A percentile compares a stretch with the other conserved stretches of the same genome.
phyloP scores from a whole-genome alignment of 768 basidiomycete genomes.

The Boletus rubescentipes region DNA sequence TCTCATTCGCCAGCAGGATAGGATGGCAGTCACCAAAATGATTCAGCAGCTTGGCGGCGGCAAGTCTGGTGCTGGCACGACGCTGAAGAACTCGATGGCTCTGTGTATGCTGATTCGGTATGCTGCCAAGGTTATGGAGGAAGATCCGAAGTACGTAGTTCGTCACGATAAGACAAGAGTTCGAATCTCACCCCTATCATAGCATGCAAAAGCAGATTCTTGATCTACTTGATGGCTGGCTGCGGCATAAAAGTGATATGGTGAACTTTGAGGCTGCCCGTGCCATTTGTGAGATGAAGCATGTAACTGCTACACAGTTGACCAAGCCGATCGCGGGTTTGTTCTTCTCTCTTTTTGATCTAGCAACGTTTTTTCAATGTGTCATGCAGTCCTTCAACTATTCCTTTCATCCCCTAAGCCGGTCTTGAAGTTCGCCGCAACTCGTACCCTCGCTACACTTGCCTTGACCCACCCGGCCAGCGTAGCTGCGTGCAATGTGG shows the following conservation, averaged over 20 bases:
- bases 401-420: slow-evolving; percentile 96
- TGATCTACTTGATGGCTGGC: slow-evolving; percentile 90
- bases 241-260: slow-evolving; percentile 99
- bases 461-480: slow-evolving; percentile 82
- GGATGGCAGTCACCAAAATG: slow-evolving; percentile 99
- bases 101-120: slow-evolving; percentile 98
- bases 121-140: slow-evolving; percentile 98
- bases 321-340: slow-evolving; percentile 86
- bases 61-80: slow-evolving; percentile 78
- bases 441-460: slow-evolving; percentile 89
- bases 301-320: slow-evolving; percentile 73
- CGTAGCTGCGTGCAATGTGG: slow-evolving; percentile 92
- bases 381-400: slow-evolving; percentile 74
- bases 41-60: slow-evolving; percentile 95
- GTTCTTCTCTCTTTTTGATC: slow-evolving; percentile 20
- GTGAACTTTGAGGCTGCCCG: slow-evolving; percentile 99
- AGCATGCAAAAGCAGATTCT: slow-evolving; percentile 92
- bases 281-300: slow-evolving; percentile 95
- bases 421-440: slow-evolving; percentile 94
- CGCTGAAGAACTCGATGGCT: slow-evolving; percentile 94
- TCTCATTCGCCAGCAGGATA: slow-evolving; percentile 92
- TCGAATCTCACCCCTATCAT: neutral
- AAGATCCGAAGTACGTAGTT: slow-evolving; percentile 87
- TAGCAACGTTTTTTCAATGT: slow-evolving; percentile 7
- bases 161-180: neutral